Evolutionary conservation across 2,329 filamentous ascomycete species (phyloP), one percentile per base, ranked within the genome.

Genomic region (Xylariales sp.): DNA sequence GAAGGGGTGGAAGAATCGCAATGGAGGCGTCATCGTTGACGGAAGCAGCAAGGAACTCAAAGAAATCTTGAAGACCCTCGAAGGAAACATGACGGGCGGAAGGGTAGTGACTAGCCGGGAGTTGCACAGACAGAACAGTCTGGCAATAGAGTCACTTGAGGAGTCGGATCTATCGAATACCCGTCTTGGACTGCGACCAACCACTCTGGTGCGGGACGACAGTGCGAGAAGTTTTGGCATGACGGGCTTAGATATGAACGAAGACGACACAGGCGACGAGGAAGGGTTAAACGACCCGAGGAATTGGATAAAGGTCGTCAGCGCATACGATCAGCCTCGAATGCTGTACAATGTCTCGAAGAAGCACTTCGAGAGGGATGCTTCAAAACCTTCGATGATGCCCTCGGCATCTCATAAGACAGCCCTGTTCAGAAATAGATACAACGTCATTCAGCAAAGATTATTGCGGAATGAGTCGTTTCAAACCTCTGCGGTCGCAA

Each of bases 381-480:
- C 73, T 4, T 71, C 74, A 10, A 80, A 80, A 49, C 78, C 86
- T 11, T 84, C 84, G 1, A 59, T 91, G 29, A 71, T 98, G 48
- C 88, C 94, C 0, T 70, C 78, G 7, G 81, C 88, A 12, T 78
- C 82, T 5, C 85, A 90, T 56, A 95, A 95, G 62, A 95, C 88
- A 2, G 72, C 80, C 3, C 70, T 93, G 32, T 96, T 96, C 65
- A 80, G 89, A 50, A 90, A 96, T 60, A 79, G 90, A 48, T 97
- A 94, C 61, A 86, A 95, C 54, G 77, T 97, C 41, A 84, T 97
- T 38, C 86, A 96, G 60, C 91, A 97, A 61, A 83, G 93, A 14
- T 77, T 97, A 14, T 76, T 97, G 29, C 84, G 93, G 36, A 96
- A 96, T 58, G 89, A 96, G 62, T 83, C 87, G 15, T 98, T 98